A percentile compares a stretch with the other conserved stretches of the same genome.
Evolutionary conservation across 306 rosid genomes (phyloP).

Genomic region (Prosopis cineraria): DNA sequence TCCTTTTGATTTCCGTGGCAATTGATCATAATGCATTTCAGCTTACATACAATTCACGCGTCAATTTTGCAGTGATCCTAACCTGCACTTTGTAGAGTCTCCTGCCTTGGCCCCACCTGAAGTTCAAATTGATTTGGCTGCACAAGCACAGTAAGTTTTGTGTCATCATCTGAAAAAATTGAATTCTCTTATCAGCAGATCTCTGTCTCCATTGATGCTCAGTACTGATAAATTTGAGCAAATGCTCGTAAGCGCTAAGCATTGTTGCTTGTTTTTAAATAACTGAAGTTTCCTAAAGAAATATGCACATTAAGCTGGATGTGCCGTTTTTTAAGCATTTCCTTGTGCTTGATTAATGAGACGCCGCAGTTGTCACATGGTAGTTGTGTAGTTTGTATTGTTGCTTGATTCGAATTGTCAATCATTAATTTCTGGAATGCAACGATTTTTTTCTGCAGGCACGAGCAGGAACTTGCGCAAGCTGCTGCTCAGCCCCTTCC

Average conservation of each 20-base stretch:
- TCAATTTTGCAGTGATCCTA: conserved; percentile 61
- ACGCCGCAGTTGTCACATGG: background rate
- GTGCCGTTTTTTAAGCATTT: background rate
- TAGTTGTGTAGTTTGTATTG: background rate
- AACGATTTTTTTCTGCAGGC: conserved; percentile 46
- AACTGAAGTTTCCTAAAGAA: background rate
- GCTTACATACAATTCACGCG: background rate
- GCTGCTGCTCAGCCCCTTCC: conserved; percentile 86
- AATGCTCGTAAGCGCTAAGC: background rate
- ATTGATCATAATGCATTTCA: background rate
- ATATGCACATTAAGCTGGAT: background rate
- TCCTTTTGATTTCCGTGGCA: background rate
- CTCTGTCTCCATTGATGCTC: background rate
- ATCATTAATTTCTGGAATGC: background rate
- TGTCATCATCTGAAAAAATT: background rate
- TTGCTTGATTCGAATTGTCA: background rate
- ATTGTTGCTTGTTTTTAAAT: background rate
- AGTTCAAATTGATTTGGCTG: conserved; percentile 70
- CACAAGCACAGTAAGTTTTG: conserved; percentile 60
- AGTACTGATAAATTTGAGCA: background rate
- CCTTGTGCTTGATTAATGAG: background rate
- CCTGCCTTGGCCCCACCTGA: conserved; percentile 88
- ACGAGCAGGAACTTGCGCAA: conserved; percentile 63
- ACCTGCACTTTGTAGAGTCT: conserved; percentile 74
- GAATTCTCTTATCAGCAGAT: background rate